Evolutionary conservation across 2,329 filamentous ascomycete species (phyloP), one percentile per base, ranked within the genome.

Genomic region (Trichoderma pleuroti): DNA sequence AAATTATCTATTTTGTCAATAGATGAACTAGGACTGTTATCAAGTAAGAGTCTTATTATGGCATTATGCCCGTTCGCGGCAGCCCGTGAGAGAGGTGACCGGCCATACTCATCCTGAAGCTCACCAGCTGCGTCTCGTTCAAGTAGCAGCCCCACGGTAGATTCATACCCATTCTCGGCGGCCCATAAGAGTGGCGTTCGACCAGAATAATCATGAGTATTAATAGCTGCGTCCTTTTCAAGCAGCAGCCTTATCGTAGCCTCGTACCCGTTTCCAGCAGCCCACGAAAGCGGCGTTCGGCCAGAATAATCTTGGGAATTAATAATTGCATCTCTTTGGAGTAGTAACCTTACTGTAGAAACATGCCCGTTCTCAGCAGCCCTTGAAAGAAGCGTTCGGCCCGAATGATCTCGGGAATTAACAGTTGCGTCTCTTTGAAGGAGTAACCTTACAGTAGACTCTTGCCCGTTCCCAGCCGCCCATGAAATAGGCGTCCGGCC

Each of bases 401-500:
- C 16, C 2, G 1, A 12, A 14, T 16, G 4, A 21, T 62, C 60
- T 0, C 1, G 5, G 3, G 1, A 1, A 1, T 62, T 0, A 2
- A 21, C 4, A 1, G 0, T 4, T 6, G 24, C 26, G 4, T 12
- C 5, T 4, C 6, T 14, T 3, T 9, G 10, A n/a, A 30, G 4
- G 1, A 39, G 34, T 1, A 42, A 4, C 2, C 18, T 24, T 4
- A n/a, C 24, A 1, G 30, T 4, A 30, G 16, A 11, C 14, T 39
- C 24, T 34, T 62, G 46, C 8, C 16, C 36, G 5, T 28, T 56
- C 4, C 5, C n/a, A 32, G 24, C 16, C 7, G 60, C 60, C 60
- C 60, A 46, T 30, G 60, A 42, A n/a, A 42, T 36, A 5, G 34
- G 24, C 2, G 60, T n/a, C 9, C 34, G 10, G n/a, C 12, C 7